Evolutionary conservation across 2,329 filamentous ascomycete genomes (phyloP).

Genomic region (Exophiala phaeomuriformis): DNA sequence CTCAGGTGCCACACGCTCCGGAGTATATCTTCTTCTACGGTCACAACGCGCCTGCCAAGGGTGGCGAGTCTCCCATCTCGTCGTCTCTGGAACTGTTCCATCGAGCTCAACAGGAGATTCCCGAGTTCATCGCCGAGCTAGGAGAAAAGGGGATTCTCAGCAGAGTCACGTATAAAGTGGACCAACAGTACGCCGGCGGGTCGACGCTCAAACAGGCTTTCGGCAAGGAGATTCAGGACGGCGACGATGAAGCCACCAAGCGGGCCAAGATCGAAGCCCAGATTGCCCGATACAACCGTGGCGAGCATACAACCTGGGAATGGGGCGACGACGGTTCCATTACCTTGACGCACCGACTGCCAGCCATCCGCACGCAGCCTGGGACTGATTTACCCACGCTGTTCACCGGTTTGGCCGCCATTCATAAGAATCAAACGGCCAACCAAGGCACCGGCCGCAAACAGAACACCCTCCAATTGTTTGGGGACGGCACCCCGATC

Average conservation of each 20-base stretch:
- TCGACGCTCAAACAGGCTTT: conserved; percentile 44
- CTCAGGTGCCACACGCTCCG: conserved; percentile 46
- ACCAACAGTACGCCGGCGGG: conserved; percentile 41
- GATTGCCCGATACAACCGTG: conserved; percentile 43
- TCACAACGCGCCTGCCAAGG: conserved; percentile 33
- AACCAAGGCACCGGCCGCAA: conserved; percentile 24
- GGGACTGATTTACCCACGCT: conserved; percentile 41
- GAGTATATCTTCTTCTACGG: conserved; percentile 48
- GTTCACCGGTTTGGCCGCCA: conserved; percentile 43
- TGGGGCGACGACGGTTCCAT: conserved; percentile 39
- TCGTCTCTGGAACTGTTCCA: conserved; percentile 44
- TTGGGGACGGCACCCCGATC: conserved; percentile 43
- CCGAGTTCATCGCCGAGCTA: conserved; percentile 41
- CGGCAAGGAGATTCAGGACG: conserved; percentile 42
- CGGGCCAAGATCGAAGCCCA: conserved; percentile 44
- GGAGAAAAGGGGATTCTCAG: conserved; percentile 42
- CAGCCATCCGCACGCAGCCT: conserved; percentile 43
- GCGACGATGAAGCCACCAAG: conserved; percentile 38
- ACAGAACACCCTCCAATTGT: conserved; percentile 37
- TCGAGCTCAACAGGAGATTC: conserved; percentile 41
- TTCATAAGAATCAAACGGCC: conserved; percentile 36
- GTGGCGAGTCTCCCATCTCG: conserved; percentile 43
- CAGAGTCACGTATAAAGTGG: conserved; percentile 38
- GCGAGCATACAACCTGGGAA: conserved; percentile 43
- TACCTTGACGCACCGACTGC: conserved; percentile 41